Evolutionary conservation across 306 rosid genomes (phyloP), one percentile per base, ranked within the genome.

Genomic region (Alnus glutinosa): DNA sequence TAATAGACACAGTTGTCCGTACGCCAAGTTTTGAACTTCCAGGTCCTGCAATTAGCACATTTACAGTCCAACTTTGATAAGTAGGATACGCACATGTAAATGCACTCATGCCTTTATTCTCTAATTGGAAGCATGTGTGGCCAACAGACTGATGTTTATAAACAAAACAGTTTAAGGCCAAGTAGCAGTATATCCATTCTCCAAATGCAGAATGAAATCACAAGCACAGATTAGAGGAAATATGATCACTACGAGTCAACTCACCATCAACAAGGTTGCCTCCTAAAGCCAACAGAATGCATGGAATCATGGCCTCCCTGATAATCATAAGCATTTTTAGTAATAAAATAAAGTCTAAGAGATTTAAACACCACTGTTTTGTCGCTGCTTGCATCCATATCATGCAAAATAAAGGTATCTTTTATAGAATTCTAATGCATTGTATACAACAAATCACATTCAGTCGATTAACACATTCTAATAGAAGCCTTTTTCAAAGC

Each of bases 221-320:
- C 55, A 74, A 32, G 62, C 68, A 16, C 19, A 62, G 11, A 52
- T 54, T 46, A 55, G 12, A 37, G 67, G 44, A 55, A 74, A 30
- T 34, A 10, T 9, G 73, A 71, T 30, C 48, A 57, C 12, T 39
- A 68, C 9, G 77, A 44, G 81, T 49, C 79, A 85, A 79, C 86
- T 88, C 83, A 96, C 99, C 99, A 62, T 96, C 93, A 12, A 96
- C 80, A 77, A 96, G 98, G 88, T 91, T 96, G 74, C 99, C 98
- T 77, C 99, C 99, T 76, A 96, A 80, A 48, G 99, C 99, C 90
- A 96, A 83, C 74, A 96, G 89, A 85, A 96, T 96, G 92, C 98
- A 96, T 9, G 99, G 99, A 87, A 96, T 92, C 99, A 96, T 96
- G 67, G 99, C 99, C 79, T 88, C 98, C 93, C 99, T 96, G 93